Conservation (phyloP, 371 early-diverging fungal genomes). For the Mycotypha africana region DNA sequence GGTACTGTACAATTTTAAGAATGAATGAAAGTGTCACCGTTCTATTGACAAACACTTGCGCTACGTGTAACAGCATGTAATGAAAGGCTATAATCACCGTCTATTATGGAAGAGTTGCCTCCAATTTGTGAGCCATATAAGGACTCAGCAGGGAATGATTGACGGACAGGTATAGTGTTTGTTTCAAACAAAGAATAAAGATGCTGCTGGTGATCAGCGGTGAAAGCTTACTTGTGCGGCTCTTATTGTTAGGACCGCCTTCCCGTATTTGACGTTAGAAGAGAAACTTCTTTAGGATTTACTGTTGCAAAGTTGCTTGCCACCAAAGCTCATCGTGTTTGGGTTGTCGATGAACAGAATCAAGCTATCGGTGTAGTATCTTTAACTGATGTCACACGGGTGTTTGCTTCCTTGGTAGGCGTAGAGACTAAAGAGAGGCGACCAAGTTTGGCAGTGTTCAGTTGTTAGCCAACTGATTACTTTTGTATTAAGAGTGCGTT, state of each 20-base stretch:
- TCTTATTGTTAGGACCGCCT: slow-evolving; percentile 48
- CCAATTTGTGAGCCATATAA: slow-evolving; percentile 48
- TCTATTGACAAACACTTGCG: no score
- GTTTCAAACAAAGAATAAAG: background rate
- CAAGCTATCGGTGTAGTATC: slow-evolving; percentile 63
- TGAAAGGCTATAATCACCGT: slow-evolving; percentile 12
- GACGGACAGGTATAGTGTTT: slow-evolving; percentile 52
- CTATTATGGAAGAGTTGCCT: slow-evolving; percentile 34
- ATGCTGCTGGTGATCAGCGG: no score
- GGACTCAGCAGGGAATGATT: slow-evolving; percentile 41
- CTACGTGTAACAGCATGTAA: slow-evolving; percentile 13
- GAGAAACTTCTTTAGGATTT: slow-evolving; percentile 61
- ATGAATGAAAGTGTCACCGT: background rate
- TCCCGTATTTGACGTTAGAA: slow-evolving; percentile 75
- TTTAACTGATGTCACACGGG: slow-evolving; percentile 67
- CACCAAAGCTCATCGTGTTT: slow-evolving; percentile 78
- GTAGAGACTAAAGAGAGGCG: slow-evolving; percentile 3
- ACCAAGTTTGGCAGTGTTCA: background rate
- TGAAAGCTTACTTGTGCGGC: no score
- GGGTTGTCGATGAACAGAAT: slow-evolving; percentile 63
- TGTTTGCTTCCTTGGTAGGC: slow-evolving; percentile 35
- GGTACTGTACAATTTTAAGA: slow-evolving; percentile 5
- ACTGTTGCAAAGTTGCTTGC: slow-evolving; percentile 74
- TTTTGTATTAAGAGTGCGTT: no score
- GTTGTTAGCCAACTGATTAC: no score